Conservation (phyloP, 331 rosid species). For the Malus hybrid region DNA sequence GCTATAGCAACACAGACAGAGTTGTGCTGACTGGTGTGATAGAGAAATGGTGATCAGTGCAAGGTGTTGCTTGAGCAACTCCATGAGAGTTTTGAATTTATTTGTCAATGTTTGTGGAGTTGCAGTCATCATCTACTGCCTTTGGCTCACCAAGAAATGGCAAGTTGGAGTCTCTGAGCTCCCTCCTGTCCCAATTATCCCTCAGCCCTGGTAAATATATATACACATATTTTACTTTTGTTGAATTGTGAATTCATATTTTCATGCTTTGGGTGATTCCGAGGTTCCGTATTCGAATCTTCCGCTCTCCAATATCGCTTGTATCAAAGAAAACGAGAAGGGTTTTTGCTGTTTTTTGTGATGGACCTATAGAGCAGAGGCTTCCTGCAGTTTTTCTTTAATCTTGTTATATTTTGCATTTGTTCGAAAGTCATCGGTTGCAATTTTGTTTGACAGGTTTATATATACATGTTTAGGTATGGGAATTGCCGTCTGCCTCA, state of each 20-base stretch:
- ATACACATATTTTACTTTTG: too few species aligned
- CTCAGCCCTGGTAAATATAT: conserved; percentile 17
- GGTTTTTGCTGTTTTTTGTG: not conserved
- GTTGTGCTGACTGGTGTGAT: not conserved
- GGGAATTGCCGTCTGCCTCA: conserved; percentile 46
- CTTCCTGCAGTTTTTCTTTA: not conserved
- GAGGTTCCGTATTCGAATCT: not conserved
- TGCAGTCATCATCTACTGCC: conserved; percentile 23
- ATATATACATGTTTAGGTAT: conserved; percentile 36
- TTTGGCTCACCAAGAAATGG: conserved; percentile 38
- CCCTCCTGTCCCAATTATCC: not conserved
- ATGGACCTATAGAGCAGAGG: not conserved
- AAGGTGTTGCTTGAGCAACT: conserved; percentile 17
- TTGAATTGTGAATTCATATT: too few species aligned
- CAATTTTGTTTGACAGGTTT: conserved; percentile 39
- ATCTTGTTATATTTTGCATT: not conserved
- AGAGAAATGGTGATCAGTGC: conserved; percentile 13
- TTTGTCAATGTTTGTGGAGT: conserved; percentile 24
- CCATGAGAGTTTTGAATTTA: conserved; percentile 14
- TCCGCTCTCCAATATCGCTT: not conserved
- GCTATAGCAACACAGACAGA: too few species aligned
- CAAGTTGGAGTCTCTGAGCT: conserved; percentile 19
- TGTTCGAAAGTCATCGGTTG: not conserved
- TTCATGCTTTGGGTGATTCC: not conserved
- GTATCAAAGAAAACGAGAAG: not conserved